phyloP scores from a whole-genome alignment of 805 yeast species.

The Yamadazyma scolyti region DNA sequence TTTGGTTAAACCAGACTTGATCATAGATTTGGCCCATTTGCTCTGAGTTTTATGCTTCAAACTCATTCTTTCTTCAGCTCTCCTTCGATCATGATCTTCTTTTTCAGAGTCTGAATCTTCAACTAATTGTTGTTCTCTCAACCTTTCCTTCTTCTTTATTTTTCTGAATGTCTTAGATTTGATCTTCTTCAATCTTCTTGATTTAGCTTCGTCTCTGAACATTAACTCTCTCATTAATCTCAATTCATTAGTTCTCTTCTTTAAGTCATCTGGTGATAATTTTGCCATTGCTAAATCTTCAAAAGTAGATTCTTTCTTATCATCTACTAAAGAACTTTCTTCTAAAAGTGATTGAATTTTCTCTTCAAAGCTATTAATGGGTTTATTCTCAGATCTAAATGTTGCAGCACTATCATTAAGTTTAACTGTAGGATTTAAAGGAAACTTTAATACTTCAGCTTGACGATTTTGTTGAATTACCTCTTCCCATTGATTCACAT shows the following conservation, averaged over 20 bases:
- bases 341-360: slow-evolving; percentile 59
- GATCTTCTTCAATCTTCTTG: slow-evolving; percentile 89
- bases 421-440: slow-evolving; percentile 50
- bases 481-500: slow-evolving; percentile 86
- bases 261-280: slow-evolving; percentile 74
- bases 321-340: slow-evolving; percentile 67
- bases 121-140: slow-evolving; percentile 65
- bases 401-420: slow-evolving; percentile 49
- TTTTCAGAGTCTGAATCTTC: slow-evolving; percentile 51
- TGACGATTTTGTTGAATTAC: slow-evolving; percentile 72
- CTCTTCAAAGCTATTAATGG: slow-evolving; percentile 60
- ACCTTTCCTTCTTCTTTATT: slow-evolving; percentile 78
- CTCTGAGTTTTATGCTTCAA: slow-evolving; percentile 85
- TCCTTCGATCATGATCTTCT: slow-evolving; percentile 64
- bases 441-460: slow-evolving; percentile 82
- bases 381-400: slow-evolving; percentile 42
- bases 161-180: slow-evolving; percentile 87
- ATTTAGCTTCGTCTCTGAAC: slow-evolving; percentile 92
- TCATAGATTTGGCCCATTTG: slow-evolving; percentile 88
- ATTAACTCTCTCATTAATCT: slow-evolving; percentile 91
- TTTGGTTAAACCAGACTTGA: slow-evolving; percentile 84
- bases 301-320: slow-evolving; percentile 73
- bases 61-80: slow-evolving; percentile 92
- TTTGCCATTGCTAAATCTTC: slow-evolving; percentile 84
- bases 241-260: slow-evolving; percentile 73